phyloP scores from a whole-genome alignment of 805 yeast species.

The Suhomyces sp. region DNA sequence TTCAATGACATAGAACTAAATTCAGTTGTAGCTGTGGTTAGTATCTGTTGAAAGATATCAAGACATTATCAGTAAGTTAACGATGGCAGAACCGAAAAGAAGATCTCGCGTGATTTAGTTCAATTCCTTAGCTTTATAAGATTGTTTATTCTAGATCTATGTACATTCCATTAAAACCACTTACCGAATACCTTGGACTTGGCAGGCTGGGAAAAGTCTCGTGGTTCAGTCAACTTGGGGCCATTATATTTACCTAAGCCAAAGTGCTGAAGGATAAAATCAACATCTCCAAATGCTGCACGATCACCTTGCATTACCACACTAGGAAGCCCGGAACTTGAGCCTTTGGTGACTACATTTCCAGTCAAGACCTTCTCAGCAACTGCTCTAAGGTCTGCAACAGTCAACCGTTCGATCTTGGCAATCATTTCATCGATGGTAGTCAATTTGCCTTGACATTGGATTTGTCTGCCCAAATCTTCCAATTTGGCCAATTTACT shows the following conservation, averaged over 20 bases:
- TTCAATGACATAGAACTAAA: not conserved
- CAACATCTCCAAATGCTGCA: slow-evolving; percentile 81
- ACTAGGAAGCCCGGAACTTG: slow-evolving; percentile 63
- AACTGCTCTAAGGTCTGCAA: slow-evolving; percentile 65
- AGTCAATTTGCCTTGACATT: slow-evolving; percentile 72
- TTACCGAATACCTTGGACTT: slow-evolving; percentile 14
- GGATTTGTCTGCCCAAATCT: slow-evolving; percentile 93
- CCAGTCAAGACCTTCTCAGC: slow-evolving; percentile 77
- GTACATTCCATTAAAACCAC: slow-evolving; percentile 3
- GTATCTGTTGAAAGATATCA: not conserved
- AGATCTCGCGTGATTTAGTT: no score
- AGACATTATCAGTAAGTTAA: no score
- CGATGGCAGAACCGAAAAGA: no score
- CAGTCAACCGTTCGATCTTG: slow-evolving; percentile 65
- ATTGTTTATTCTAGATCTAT: not conserved
- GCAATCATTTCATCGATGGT: slow-evolving; percentile 78
- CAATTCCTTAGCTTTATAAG: no score
- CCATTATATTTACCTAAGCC: slow-evolving; percentile 60
- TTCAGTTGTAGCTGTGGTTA: not conserved
- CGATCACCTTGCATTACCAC: slow-evolving; percentile 87
- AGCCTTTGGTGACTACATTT: slow-evolving; percentile 48
- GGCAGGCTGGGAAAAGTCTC: slow-evolving; percentile 9
- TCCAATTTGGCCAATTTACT: slow-evolving; percentile 91
- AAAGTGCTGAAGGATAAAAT: slow-evolving; percentile 56
- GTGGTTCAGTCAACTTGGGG: slow-evolving; percentile 14